Conservation (phyloP, 2,329 filamentous ascomycete species). For the Phoma sp. region DNA sequence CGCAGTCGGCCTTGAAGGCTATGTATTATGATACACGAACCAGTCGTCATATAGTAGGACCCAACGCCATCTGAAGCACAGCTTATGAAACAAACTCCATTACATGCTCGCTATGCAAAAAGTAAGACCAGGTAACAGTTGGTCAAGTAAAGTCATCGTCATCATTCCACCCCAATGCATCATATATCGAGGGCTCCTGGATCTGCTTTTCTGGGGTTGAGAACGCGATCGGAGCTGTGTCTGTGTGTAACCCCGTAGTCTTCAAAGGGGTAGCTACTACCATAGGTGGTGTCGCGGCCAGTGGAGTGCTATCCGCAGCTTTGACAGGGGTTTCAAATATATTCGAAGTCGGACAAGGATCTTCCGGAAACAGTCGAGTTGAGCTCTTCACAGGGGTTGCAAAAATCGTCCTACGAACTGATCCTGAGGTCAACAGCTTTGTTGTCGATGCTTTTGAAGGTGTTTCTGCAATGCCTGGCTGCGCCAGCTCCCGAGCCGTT, state of each 20-base stretch:
- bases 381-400: constrained; percentile 39
- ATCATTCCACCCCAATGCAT: constrained; percentile 55
- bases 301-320: constrained; percentile 19
- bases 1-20: background rate
- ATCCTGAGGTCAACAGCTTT: constrained; percentile 35
- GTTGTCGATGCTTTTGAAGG: constrained; percentile 48
- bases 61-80: constrained; percentile 23
- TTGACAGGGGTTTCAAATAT: constrained; percentile 37
- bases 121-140: constrained; percentile 15
- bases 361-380: constrained; percentile 8
- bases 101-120: constrained; percentile 43
- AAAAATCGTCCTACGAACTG: constrained; percentile 38
- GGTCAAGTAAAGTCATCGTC: constrained; percentile 34
- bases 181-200: constrained; percentile 47
- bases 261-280: constrained; percentile 32
- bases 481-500: constrained; percentile 37
- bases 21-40: background rate
- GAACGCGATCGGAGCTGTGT: constrained; percentile 11
- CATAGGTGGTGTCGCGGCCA: constrained; percentile 13
- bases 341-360: constrained; percentile 8
- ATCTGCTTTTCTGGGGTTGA: constrained; percentile 18
- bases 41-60: background rate
- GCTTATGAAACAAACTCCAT: constrained; percentile 19
- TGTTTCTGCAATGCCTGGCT: constrained; percentile 49
- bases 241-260: background rate